phyloP scores from a whole-genome alignment of 768 basidiomycete genomes.

The Tricholoma terreum region DNA sequence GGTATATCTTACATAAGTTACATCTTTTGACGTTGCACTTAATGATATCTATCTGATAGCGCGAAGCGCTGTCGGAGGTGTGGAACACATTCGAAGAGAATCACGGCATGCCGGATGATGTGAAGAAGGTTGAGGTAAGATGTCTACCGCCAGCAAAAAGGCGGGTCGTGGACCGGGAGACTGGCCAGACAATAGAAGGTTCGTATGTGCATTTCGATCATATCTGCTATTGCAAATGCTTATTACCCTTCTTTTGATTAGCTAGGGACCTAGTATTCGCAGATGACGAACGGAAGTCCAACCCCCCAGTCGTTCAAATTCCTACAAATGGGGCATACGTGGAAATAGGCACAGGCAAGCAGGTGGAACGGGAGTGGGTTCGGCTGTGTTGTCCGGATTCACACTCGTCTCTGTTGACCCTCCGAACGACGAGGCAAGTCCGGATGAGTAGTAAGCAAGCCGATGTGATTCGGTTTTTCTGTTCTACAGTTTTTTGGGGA shows the following conservation, averaged over 20 bases:
- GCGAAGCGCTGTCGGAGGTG: constrained; percentile 85
- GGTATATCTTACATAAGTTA: constrained; percentile 41
- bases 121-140: constrained; percentile 87
- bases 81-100: constrained; percentile 94
- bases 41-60: constrained; percentile 42
- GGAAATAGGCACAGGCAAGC: constrained; percentile 62
- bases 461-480: constrained; percentile 31
- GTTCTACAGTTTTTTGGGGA: too few relatives aligned
- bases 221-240: too few relatives aligned
- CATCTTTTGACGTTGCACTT: background rate
- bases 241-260: constrained; percentile 23
- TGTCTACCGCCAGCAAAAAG: constrained; percentile 89
- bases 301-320: constrained; percentile 94
- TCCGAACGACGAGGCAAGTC: constrained; percentile 33
- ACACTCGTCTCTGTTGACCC: constrained; percentile 33
- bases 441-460: constrained; percentile 54
- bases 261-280: constrained; percentile 96
- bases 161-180: constrained; percentile 79
- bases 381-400: constrained; percentile 45
- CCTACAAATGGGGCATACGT: constrained; percentile 91
- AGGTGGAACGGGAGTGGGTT: constrained; percentile 23
- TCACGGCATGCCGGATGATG: constrained; percentile 68
- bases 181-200: constrained; percentile 86
- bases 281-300: constrained; percentile 92
- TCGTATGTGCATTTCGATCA: constrained; percentile 18